Base-by-base conservation (phyloP, 1,139 yeast genomes). In the Scheffersomyces lignicola region DNA sequence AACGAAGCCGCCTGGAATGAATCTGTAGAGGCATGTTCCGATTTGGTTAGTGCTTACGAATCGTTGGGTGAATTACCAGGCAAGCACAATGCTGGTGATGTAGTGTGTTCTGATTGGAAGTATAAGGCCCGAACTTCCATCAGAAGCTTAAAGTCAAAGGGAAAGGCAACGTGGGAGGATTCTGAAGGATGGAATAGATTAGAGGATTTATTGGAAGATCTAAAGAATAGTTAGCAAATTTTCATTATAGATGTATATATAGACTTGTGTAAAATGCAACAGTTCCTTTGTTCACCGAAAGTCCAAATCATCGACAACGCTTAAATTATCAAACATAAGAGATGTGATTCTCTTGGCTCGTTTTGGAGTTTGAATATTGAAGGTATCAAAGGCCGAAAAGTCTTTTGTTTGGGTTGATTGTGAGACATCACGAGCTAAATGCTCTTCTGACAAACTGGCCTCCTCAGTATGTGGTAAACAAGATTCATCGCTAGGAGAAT, bases 41-140 rank as follows among this genome's bases (percentile, higher is more conserved):
- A 90, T 42, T 68, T 92, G 41, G 81, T 85, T 3, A 88, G 94
- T 31, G 95, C 96, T 0, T 92, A 90, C 56, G 90, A 83, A 50
- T 83, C 87, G 5, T 71, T 86, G 26, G 97, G 97, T 9, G 95
- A 85, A 38, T 61, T 78, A 48, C 90, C 89, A 13, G 97, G 97
- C 3, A 84, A 85, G 48, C 78, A 83, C 47, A 86, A 84, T 18
- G 89, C 88, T 3, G 96, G 83, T 2, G 89, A 85, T 49, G 52
- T 84, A 11, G 96, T 92, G 5, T 89, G 96, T 56, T 78, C 81
- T 49, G 96, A 89, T 54, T 90, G 97, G 97, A 83, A 78, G 51
- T 87, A 83, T 61, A 89, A 89, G 56, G 82, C 95, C 2, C 73
- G 80, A 44, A 75, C 85, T 8, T 69, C 87, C 0, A 72, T 89